Base-by-base conservation (phyloP, 352 stramenopile genomes). In the Aphanomyces stellatus region DNA sequence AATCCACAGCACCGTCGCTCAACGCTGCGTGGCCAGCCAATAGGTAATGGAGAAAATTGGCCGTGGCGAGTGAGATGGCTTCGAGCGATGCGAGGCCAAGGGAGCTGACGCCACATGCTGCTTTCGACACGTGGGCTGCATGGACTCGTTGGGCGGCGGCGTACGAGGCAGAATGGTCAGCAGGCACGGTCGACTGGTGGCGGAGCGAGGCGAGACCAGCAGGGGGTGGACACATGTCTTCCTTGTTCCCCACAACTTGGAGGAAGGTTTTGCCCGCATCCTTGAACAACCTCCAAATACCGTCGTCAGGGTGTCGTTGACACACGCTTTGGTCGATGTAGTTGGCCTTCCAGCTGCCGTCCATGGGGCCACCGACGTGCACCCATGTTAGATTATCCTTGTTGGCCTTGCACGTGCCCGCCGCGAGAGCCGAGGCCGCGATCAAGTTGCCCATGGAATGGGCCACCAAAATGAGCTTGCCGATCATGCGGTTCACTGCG, bases 401-500 rank as follows among this genome's bases (percentile, higher is more conserved):
- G n/a, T n/a, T n/a, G 30, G 75, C 62, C 5, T 77, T 37, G 56
- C 77, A 87, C 62, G 78, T 77, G 8, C 65, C 72, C 1, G 55
- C 76, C 5, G 76, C 77, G 30, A 87, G 72, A 3, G 81, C 79
- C 27, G 74, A 72, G 0, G 67, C 70, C n/a, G 88, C 31, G 37
- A 79, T 75, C 13, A 88, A 62, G 62, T 81, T 87, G 4, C 68
- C 79, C 78, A 88, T 85, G 22, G 79, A 90, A 57, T 90, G 81
- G 1, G 65, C 73, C 1, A 88, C 49, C 35, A 85, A 68, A 69
- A 88, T 88, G 17, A 79, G 85, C 62, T 88, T 73, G 63, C 79
- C 72, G 70, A 76, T 59, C 22, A 65, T 68, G 13, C 71, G 77
- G 17, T 56, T 51, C 0, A n/a, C 2, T 43, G 76, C 69, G 48